Evolutionary conservation across 768 basidiomycete genomes (phyloP), one percentile per base, ranked within the genome.

Genomic region (Cystofilobasidium macerans): DNA sequence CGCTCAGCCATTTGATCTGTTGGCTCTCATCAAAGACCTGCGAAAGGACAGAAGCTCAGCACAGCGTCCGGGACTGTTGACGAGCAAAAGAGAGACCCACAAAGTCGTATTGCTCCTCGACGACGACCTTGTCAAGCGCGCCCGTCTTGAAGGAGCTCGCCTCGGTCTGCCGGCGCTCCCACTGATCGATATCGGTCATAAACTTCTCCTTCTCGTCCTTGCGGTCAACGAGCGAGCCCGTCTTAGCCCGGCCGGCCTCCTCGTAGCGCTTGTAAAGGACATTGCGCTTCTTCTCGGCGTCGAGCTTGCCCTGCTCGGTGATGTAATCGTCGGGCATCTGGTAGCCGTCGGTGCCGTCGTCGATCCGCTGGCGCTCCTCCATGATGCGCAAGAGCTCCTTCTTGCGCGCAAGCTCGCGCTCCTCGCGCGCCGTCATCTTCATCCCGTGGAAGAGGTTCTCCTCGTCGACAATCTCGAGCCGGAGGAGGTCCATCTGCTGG

Each of bases 241-340:
- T 86, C 74, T 91, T 90, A 67, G 89, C 90, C 74, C 77, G 76
- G 74, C 86, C 88, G 11, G 86, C 45, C 61, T 99, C 95, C 72
- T 95, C 89, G 73, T 99, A 98, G 43, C 95, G 89, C 71, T 87
- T 82, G 75, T 95, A 97, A 60, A 99, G 76, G 0, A 87, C 92
- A 70, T 86, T 86, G 74, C 91, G 84, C 74, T 95, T 92, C 78
- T 89, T 90, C 80, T 95, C 92, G 78, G 85, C 87, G 81, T 98
- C 93, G 68, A 99, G 91, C 78, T 93, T 95, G 33, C 95, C 95
- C 75, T 97, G 92, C 72, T 94, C 94, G 0, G 95, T 99, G 71
- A 98, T 82, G 75, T 99, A 99, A 76, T 98, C 95, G 71, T 98
- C 95, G 0, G 95, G 95, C 48, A 98, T 82, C 77, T 87, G 85